Evolutionary conservation across 306 rosid species (phyloP).

Genomic region (Rubus parviflorus): DNA sequence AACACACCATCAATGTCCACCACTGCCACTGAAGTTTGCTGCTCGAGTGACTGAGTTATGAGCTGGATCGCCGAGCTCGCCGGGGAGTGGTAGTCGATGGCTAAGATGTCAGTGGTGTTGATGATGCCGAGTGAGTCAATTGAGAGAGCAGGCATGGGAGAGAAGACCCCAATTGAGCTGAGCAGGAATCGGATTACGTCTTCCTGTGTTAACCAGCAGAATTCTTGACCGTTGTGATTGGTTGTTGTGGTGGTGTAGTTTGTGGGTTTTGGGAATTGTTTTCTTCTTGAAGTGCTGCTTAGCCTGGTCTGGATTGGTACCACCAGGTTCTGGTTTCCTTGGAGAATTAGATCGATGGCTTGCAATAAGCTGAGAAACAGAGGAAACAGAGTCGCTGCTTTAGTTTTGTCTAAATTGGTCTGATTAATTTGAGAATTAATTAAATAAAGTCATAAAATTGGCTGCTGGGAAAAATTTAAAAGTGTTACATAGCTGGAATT

Average conservation of each 20-base stretch:
- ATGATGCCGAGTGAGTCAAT: constrained; percentile 68
- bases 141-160: constrained; percentile 65
- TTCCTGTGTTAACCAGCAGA: constrained; percentile 90
- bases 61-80: constrained; percentile 61
- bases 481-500: background rate
- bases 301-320: constrained; percentile 59
- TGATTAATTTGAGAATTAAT: background rate
- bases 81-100: constrained; percentile 74
- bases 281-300: constrained; percentile 59
- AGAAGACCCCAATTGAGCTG: constrained; percentile 74
- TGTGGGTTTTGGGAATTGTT: constrained; percentile 49
- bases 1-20: constrained; percentile 61
- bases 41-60: constrained; percentile 54
- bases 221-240: constrained; percentile 62
- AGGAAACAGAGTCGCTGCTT: background rate
- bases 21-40: constrained; percentile 84
- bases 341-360: constrained; percentile 80
- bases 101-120: constrained; percentile 41
- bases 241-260: constrained; percentile 10
- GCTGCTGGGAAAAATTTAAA: background rate
- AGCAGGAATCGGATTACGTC: constrained; percentile 82
- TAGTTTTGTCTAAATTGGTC: background rate
- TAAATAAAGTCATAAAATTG: background rate
- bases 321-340: constrained; percentile 86
- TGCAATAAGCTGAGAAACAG: constrained; percentile 58